These are phyloP conservation scores for Ustilago tritici DNA, from an alignment of 1,284 basidiomycete species.

Conservation along the genomic window DNA sequence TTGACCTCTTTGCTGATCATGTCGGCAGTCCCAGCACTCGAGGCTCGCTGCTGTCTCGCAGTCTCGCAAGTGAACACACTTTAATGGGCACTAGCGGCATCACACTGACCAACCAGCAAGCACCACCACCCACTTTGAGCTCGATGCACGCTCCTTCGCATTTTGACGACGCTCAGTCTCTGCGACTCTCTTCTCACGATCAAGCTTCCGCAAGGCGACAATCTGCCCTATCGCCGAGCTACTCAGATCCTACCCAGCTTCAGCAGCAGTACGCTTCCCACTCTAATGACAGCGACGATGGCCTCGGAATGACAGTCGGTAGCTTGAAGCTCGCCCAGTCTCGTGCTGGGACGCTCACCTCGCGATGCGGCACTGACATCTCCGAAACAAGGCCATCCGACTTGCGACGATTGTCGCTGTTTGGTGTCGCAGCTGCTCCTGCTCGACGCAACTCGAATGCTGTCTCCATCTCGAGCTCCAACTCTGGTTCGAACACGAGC, in stretches of 20 bases:
- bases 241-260: constrained; percentile 15
- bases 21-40: constrained; percentile 44
- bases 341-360: constrained; percentile 21
- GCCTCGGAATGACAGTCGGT: constrained; percentile 49
- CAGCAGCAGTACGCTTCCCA: constrained; percentile 7
- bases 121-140: neutral
- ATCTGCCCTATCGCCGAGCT: constrained; percentile 29
- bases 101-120: constrained; percentile 39
- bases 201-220: constrained; percentile 4
- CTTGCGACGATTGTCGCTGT: constrained; percentile 37
- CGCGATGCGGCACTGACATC: constrained; percentile 25
- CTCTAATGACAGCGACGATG: constrained; percentile 13
- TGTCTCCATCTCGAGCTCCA: constrained; percentile 37
- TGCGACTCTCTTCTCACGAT: constrained; percentile 15
- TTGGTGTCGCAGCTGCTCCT: constrained; percentile 29
- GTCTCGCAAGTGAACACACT: constrained; percentile 56
- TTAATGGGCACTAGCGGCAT: constrained; percentile 55
- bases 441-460: constrained; percentile 49
- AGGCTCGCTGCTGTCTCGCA: constrained; percentile 44
- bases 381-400: constrained; percentile 23
- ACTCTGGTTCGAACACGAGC: constrained; percentile 37
- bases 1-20: constrained; percentile 51
- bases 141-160: constrained; percentile 12
- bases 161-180: constrained; percentile 12
- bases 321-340: constrained; percentile 52